A percentile compares a stretch with the other conserved stretches of the same genome.
phyloP scores from a whole-genome alignment of 805 yeast genomes.

The Schwanniomyces yamadae region DNA sequence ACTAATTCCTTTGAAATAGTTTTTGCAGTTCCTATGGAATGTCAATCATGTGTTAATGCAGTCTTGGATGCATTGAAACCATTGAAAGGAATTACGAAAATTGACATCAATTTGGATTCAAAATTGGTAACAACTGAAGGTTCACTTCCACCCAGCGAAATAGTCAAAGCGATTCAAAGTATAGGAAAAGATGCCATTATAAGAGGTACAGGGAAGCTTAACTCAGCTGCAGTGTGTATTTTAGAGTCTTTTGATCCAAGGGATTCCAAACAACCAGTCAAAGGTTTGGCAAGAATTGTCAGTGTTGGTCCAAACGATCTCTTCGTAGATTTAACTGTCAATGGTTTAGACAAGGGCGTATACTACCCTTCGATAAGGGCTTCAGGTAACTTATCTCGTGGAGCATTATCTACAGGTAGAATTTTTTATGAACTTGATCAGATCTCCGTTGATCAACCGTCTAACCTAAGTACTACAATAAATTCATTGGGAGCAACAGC shows the following conservation, averaged over 20 bases:
- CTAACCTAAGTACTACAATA: constrained; percentile 26
- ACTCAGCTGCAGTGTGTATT: constrained; percentile 89
- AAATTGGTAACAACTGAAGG: constrained; percentile 72
- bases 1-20: constrained; percentile 65
- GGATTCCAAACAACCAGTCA: constrained; percentile 57
- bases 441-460: constrained; percentile 27
- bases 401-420: constrained; percentile 66
- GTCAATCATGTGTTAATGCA: constrained; percentile 66
- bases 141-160: constrained; percentile 68
- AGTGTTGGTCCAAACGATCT: constrained; percentile 53
- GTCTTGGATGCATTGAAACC: constrained; percentile 53
- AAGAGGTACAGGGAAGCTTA: constrained; percentile 84
- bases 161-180: constrained; percentile 64
- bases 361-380: constrained; percentile 69
- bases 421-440: constrained; percentile 46
- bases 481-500: constrained; percentile 35
- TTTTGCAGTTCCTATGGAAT: constrained; percentile 83
- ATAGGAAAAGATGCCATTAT: constrained; percentile 89
- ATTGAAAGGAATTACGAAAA: constrained; percentile 49
- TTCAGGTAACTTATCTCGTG: constrained; percentile 74
- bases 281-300: constrained; percentile 86
- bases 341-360: constrained; percentile 63
- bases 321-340: constrained; percentile 74
- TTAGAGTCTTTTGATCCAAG: constrained; percentile 65
- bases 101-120: constrained; percentile 55